Evolutionary conservation across 768 basidiomycete genomes (phyloP).

Genomic region (Tylopilus felleus): DNA sequence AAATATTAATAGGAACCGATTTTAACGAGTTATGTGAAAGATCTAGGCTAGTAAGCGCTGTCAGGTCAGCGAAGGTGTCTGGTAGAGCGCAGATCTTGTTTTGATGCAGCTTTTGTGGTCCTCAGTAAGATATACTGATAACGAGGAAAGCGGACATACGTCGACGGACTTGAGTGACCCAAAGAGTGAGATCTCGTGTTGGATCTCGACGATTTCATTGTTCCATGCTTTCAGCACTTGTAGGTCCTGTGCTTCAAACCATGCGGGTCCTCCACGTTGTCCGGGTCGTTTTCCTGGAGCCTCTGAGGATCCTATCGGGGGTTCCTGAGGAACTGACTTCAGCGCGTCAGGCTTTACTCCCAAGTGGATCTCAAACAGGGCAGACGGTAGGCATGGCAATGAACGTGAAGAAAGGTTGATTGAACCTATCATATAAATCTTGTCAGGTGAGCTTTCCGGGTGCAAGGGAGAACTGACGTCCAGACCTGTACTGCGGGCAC

Average conservation of each 20-base stretch:
- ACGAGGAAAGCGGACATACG: slow-evolving; percentile 42
- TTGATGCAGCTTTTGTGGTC: slow-evolving; percentile 57
- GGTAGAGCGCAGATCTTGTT: slow-evolving; percentile 67
- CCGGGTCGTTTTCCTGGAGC: slow-evolving; percentile 37
- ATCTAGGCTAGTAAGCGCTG: slow-evolving; percentile 63
- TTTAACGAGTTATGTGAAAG: slow-evolving; percentile 70
- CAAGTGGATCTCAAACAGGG: slow-evolving; percentile 77
- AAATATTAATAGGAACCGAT: slow-evolving; percentile 60
- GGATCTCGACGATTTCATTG: slow-evolving; percentile 76
- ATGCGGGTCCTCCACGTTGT: slow-evolving; percentile 50
- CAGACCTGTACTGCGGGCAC: slow-evolving; percentile 74
- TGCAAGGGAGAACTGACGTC: slow-evolving; percentile 30
- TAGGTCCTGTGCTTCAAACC: slow-evolving; percentile 83
- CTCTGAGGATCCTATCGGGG: slow-evolving; percentile 41
- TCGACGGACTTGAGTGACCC: slow-evolving; percentile 79
- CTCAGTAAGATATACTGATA: not conserved
- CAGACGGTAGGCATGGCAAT: slow-evolving; percentile 70
- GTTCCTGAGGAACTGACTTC: slow-evolving; percentile 61
- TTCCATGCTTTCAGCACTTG: slow-evolving; percentile 73
- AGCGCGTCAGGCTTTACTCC: slow-evolving; percentile 70
- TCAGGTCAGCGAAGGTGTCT: slow-evolving; percentile 63
- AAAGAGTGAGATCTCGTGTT: slow-evolving; percentile 80
- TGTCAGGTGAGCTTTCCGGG: slow-evolving; percentile 43
- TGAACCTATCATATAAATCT: slow-evolving; percentile 51
- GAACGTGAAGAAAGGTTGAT: slow-evolving; percentile 75